Conservation (phyloP, 2,329 filamentous ascomycete genomes). For the Fusarium irregulare region DNA sequence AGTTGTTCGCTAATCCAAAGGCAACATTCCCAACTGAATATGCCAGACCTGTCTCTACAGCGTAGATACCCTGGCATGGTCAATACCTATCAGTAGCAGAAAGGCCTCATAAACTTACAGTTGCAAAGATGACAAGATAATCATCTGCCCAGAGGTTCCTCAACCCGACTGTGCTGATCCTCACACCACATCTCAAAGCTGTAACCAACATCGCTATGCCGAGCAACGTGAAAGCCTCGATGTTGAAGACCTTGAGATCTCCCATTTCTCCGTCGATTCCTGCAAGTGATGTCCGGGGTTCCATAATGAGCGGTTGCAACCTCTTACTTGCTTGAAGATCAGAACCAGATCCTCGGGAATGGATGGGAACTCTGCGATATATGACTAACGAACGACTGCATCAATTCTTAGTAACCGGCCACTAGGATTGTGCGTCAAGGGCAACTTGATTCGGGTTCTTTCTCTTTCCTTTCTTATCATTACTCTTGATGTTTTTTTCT, state of each 20-base stretch:
- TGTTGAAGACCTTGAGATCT: conserved; percentile 44
- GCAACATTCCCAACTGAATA: conserved; percentile 62
- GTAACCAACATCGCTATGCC: conserved; percentile 63
- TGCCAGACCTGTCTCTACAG: conserved; percentile 61
- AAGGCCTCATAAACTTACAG: conserved; percentile 49
- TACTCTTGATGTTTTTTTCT: background rate
- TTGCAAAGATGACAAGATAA: conserved; percentile 67
- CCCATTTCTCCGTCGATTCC: conserved; percentile 40
- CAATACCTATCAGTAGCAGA: background rate
- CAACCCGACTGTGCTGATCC: conserved; percentile 61
- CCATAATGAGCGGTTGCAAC: conserved; percentile 20
- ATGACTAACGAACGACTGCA: conserved; percentile 5
- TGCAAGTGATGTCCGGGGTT: conserved; percentile 26
- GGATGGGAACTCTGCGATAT: conserved; percentile 22
- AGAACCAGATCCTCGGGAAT: background rate
- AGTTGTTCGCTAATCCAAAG: conserved; percentile 66
- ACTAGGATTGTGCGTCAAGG: conserved; percentile 4
- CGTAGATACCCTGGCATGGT: conserved; percentile 60
- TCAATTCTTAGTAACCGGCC: background rate
- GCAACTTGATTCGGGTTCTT: background rate
- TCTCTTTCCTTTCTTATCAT: background rate
- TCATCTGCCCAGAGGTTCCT: conserved; percentile 67
- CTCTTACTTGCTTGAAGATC: background rate
- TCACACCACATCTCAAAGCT: conserved; percentile 60
- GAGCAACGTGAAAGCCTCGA: conserved; percentile 58